Evolutionary conservation across 495 filamentous ascomycete species (phyloP).

Genomic region (Neurospora sp.): DNA sequence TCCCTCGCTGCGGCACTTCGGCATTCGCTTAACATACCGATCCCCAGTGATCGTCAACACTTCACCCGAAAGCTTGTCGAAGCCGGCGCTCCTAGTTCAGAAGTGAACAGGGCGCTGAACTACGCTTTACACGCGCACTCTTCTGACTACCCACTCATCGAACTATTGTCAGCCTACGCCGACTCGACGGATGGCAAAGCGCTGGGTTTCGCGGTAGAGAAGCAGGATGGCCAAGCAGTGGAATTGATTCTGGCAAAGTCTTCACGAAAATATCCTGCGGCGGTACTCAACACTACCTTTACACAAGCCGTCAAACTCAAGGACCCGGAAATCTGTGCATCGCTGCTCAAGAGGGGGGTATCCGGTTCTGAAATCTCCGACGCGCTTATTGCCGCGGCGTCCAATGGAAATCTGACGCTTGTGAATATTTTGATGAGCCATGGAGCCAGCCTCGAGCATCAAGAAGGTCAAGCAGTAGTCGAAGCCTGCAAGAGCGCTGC

Average conservation of each 20-base stretch:
- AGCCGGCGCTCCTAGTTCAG: conserved; percentile 25
- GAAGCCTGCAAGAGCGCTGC: conserved; percentile 32
- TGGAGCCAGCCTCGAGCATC: conserved; percentile 33
- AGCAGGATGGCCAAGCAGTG: conserved; percentile 24
- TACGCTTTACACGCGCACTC: conserved; percentile 31
- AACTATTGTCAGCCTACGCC: conserved; percentile 25
- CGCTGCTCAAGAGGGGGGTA: conserved; percentile 28
- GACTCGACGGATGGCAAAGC: conserved; percentile 34
- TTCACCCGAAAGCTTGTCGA: conserved; percentile 32
- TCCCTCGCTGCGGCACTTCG: conserved; percentile 31
- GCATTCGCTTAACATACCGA: conserved; percentile 30
- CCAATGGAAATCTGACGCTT: conserved; percentile 34
- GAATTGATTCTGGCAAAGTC: conserved; percentile 28
- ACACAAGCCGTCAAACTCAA: conserved; percentile 20
- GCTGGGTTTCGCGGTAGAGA: conserved; percentile 25
- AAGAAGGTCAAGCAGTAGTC: conserved; percentile 35
- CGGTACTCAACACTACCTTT: conserved; percentile 24
- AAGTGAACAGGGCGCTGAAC: conserved; percentile 33
- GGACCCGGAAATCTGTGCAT: conserved; percentile 22
- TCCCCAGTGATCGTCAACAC: conserved; percentile 32
- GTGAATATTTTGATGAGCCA: conserved; percentile 30
- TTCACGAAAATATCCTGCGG: conserved; percentile 10
- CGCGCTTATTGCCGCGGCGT: conserved; percentile 30
- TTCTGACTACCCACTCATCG: conserved; percentile 30
- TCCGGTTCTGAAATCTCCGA: conserved; percentile 26